Evolutionary conservation across 2,329 filamentous ascomycete genomes (phyloP).

Genomic region (Venturia asperata): DNA sequence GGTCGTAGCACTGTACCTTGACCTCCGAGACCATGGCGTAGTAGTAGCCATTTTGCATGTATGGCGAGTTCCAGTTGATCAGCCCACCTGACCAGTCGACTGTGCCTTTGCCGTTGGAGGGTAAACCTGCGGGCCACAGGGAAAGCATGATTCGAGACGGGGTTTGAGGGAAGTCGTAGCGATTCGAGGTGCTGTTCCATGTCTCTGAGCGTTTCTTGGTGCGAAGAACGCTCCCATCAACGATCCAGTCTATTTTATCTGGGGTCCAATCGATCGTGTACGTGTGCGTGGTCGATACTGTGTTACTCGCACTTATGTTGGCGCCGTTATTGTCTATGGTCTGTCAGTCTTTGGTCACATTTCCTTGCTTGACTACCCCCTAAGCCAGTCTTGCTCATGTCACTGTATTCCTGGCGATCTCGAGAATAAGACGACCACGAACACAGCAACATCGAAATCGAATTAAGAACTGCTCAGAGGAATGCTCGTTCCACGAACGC

Average conservation of each 20-base stretch:
- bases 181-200: constrained; percentile 75
- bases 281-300: constrained; percentile 71
- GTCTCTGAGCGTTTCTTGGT: constrained; percentile 69
- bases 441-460: too few relatives aligned
- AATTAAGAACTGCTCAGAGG: too few relatives aligned
- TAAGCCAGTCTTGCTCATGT: too few relatives aligned
- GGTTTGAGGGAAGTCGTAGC: constrained; percentile 85
- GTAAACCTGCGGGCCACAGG: constrained; percentile 85
- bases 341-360: neutral
- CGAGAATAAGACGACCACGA: too few relatives aligned
- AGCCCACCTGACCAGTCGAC: constrained; percentile 84
- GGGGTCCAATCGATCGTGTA: constrained; percentile 93
- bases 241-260: constrained; percentile 75
- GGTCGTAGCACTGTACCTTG: constrained; percentile 78
- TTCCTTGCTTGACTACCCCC: too few relatives aligned
- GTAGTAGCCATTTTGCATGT: constrained; percentile 87
- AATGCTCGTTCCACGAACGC: too few relatives aligned
- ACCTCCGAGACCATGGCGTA: constrained; percentile 74
- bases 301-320: constrained; percentile 64
- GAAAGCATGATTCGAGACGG: constrained; percentile 87
- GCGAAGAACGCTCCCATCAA: constrained; percentile 74
- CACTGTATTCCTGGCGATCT: too few relatives aligned
- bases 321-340: constrained; percentile 62
- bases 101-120: constrained; percentile 73
- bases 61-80: constrained; percentile 76